A percentile compares a stretch with the other conserved stretches of the same genome.
phyloP scores from a whole-genome alignment of 208 protist genomes.

The Leishmania braziliensis region DNA sequence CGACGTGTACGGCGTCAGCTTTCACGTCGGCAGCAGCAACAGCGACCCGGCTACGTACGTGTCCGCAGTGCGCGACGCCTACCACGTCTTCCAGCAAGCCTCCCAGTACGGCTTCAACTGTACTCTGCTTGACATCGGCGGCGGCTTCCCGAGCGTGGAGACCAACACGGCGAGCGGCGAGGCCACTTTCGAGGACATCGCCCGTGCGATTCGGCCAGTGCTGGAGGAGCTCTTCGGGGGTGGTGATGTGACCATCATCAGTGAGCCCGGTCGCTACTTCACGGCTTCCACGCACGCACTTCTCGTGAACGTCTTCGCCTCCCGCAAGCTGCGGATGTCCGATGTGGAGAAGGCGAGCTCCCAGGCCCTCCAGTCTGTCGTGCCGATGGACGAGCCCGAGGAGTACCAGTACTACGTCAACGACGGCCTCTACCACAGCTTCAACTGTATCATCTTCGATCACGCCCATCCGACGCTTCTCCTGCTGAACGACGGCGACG shows the following conservation, averaged over 20 bases:
- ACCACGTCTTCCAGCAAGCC: slow-evolving; percentile 66
- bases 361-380: slow-evolving; percentile 25
- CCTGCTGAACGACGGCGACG: slow-evolving; percentile 47
- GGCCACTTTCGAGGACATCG: slow-evolving; percentile 59
- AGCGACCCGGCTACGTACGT: slow-evolving; percentile 56
- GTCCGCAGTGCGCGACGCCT: slow-evolving; percentile 53
- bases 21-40: slow-evolving; percentile 92
- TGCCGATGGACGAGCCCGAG: slow-evolving; percentile 28
- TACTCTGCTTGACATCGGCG: slow-evolving; percentile 88
- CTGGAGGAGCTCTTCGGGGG: slow-evolving; percentile 69
- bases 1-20: slow-evolving; percentile 79
- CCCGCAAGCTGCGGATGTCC: slow-evolving; percentile 39
- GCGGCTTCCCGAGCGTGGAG: slow-evolving; percentile 77
- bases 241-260: slow-evolving; percentile 64
- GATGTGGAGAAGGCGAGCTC: slow-evolving; percentile 32
- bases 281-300: slow-evolving; percentile 69
- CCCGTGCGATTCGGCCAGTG: slow-evolving; percentile 46
- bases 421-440: slow-evolving; percentile 86
- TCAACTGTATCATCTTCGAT: slow-evolving; percentile 90
- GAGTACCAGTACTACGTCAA: slow-evolving; percentile 87
- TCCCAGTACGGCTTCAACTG: slow-evolving; percentile 65
- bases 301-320: slow-evolving; percentile 68
- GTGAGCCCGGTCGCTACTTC: slow-evolving; percentile 87
- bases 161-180: slow-evolving; percentile 8
- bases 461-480: slow-evolving; percentile 59